Base-by-base conservation (phyloP, 805 yeast species). In the Metschnikowia cerradonensis region DNA sequence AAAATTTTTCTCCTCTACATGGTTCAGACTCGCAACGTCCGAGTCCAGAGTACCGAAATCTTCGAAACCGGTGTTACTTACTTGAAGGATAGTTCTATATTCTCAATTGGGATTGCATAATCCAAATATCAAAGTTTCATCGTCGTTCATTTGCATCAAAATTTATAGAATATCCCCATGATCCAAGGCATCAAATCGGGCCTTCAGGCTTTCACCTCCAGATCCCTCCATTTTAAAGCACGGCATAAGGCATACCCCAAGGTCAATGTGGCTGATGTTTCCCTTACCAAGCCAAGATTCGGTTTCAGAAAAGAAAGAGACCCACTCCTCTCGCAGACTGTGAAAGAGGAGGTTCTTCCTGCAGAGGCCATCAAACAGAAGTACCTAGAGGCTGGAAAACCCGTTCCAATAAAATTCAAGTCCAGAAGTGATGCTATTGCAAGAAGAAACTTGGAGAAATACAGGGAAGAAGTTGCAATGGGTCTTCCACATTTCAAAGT, bases 401-500 rank as follows among this genome's bases (percentile, higher is more conserved):
- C 75, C 11, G 70, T 73, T 10, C 78, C 78, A 2, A 71, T 71
- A 53, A 70, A 68, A 60, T 68, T 65, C 61, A 60, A 66, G 51
- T 58, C 67, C 13, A 59, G 60, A 33, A 64, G 70, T 53, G 76
- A 71, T 50, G 60, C 56, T 37, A 67, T 72, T 50, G 68, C 76
- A 22, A 63, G 71, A 53, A 64, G 75, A 59, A 71, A 71, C 60
- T 63, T 59, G 53, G 71, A 72, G 39, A 63, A 64, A 50, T 71
- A 70, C 48, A 70, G 74, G 58, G 78, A 79, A 33, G 80, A 83
- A 52, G 76, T 86, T 40, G 82, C 77, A 26, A 70, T 69, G 47
- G 90, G 85, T 38, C 76, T 76, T 56, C 85, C 96, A 2, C 96
- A 90, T 73, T 92, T 90, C 79, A 76, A 75, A 38, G 81, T 87